Conservation (phyloP, 2,329 filamentous ascomycete species). For the Colletotrichum scovillei region DNA sequence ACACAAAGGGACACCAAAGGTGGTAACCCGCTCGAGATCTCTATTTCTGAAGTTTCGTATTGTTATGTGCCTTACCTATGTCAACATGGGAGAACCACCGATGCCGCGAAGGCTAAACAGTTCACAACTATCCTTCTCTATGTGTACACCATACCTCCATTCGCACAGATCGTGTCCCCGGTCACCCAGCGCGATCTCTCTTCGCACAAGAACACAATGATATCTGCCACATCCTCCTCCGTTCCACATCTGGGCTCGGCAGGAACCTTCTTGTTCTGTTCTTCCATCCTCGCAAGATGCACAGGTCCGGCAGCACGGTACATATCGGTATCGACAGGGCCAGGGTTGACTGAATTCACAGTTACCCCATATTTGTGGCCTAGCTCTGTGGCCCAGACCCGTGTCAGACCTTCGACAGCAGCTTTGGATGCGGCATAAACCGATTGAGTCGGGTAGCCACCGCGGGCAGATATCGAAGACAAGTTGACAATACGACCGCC, state of each 20-base stretch:
- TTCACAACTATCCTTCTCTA: background rate
- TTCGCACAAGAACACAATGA: constrained; percentile 22
- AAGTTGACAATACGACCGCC: constrained; percentile 49
- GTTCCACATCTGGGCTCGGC: constrained; percentile 23
- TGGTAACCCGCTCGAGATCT: too few relatives aligned
- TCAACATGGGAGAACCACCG: too few relatives aligned
- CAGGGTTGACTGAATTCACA: constrained; percentile 47
- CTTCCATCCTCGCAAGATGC: constrained; percentile 21
- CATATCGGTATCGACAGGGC: constrained; percentile 41
- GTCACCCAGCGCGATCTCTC: constrained; percentile 28
- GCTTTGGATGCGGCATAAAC: constrained; percentile 50
- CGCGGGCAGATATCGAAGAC: constrained; percentile 45
- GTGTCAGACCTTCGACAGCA: constrained; percentile 43
- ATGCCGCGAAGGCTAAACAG: too few relatives aligned
- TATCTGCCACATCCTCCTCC: constrained; percentile 22
- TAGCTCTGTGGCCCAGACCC: constrained; percentile 47
- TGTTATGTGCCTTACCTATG: too few relatives aligned
- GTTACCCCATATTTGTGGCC: constrained; percentile 43
- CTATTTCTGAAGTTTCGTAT: too few relatives aligned
- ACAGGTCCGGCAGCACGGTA: constrained; percentile 23
- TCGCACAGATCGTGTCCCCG: constrained; percentile 24
- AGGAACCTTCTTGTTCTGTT: constrained; percentile 20
- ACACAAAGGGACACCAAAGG: too few relatives aligned
- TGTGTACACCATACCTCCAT: constrained; percentile 24
- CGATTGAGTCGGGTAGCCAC: constrained; percentile 42